Conservation (phyloP, 306 rosid species). For the Benincasa hispida region DNA sequence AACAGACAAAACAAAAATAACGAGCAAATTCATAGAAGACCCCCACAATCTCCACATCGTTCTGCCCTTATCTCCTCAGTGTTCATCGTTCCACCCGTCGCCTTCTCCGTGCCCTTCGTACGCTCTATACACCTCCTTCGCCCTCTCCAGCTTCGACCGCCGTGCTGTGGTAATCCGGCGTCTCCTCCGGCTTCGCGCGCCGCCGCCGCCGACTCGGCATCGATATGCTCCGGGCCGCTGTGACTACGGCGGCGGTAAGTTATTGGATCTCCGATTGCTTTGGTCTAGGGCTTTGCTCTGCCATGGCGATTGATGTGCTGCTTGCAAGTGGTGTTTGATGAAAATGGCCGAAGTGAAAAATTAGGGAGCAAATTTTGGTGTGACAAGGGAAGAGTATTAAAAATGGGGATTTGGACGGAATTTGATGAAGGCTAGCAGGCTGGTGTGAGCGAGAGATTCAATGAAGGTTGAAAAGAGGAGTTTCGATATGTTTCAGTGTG, state of each 20-base stretch:
- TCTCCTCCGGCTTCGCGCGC: not conserved
- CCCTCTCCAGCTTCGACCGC: conserved; percentile 35
- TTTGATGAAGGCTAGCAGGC: not conserved
- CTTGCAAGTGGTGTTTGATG: not conserved
- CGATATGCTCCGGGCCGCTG: not conserved
- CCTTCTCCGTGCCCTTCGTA: conserved; percentile 44
- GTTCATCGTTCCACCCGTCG: too few species aligned
- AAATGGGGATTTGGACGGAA: not conserved
- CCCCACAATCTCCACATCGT: conserved; percentile 63
- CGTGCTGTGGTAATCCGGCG: conserved; percentile 30
- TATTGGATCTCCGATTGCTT: not conserved
- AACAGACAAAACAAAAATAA: conserved; percentile 50
- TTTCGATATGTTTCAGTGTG: conserved; percentile 1
- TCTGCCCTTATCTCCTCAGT: too few species aligned
- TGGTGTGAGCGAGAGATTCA: conserved; percentile 2
- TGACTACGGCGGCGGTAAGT: not conserved
- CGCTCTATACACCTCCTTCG: conserved; percentile 27
- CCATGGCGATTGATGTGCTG: not conserved
- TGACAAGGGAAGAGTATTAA: not conserved
- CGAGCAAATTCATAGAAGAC: conserved; percentile 63
- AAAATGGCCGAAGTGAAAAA: not conserved
- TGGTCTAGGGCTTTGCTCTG: not conserved
- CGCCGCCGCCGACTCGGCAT: not conserved
- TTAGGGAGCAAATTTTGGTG: not conserved
- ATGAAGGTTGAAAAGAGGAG: not conserved